Evolutionary conservation across 106 monocot species (phyloP).

Genomic region (Dendrobium chrysotoxum): DNA sequence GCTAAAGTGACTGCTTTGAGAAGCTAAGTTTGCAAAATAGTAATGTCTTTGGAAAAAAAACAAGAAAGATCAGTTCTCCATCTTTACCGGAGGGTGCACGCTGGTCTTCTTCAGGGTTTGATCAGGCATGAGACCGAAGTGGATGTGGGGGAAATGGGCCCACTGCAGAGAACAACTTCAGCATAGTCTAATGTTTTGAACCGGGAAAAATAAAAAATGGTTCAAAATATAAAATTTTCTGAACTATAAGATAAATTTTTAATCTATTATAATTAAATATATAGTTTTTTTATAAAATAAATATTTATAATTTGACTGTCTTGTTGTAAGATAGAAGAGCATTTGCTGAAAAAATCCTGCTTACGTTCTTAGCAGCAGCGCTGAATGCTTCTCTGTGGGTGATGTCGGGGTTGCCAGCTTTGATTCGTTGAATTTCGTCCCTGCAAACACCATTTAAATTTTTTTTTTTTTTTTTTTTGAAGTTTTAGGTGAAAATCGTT

Average conservation of each 20-base stretch:
- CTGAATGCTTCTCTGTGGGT: slow-evolving; percentile 96
- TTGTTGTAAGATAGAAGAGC: no score
- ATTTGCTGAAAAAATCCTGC: neutral
- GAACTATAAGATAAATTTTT: neutral
- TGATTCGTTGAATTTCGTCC: slow-evolving; percentile 95
- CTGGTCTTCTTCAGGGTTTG: slow-evolving; percentile 66
- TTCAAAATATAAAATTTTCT: neutral
- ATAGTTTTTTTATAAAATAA: no score
- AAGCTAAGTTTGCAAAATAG: neutral
- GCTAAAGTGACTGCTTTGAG: neutral
- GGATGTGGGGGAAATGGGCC: slow-evolving; percentile 97
- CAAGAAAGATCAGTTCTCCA: neutral
- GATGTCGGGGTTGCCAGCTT: slow-evolving; percentile 87
- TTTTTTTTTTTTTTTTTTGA: neutral
- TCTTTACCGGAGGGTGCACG: slow-evolving; percentile 56
- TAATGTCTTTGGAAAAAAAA: neutral
- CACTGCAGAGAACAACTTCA: slow-evolving; percentile 30
- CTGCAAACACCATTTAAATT: slow-evolving; percentile 19
- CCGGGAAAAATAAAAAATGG: neutral
- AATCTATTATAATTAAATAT: no score
- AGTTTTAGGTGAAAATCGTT: neutral
- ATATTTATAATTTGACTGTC: no score
- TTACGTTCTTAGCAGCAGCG: slow-evolving; percentile 91
- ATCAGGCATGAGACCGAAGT: slow-evolving; percentile 80
- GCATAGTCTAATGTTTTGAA: neutral